Conservation (phyloP, 805 yeast genomes). For the Tetrapisispora pingtungensis region DNA sequence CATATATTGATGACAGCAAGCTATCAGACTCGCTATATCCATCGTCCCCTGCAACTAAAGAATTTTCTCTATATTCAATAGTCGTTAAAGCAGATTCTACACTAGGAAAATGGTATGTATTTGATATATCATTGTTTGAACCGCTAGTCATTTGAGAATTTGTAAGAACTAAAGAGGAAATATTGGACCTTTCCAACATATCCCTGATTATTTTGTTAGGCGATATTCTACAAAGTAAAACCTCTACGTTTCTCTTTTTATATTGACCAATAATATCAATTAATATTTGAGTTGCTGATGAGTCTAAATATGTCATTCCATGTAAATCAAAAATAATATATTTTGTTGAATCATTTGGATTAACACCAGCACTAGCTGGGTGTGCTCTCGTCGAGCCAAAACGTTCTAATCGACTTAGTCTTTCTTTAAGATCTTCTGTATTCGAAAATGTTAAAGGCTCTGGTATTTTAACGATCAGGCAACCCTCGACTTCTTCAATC, state of each 20-base stretch:
- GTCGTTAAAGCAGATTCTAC: slow-evolving; percentile 49
- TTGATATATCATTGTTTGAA: neutral
- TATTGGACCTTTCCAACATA: slow-evolving; percentile 48
- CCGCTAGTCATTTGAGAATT: neutral
- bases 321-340: slow-evolving; percentile 65
- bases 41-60: neutral
- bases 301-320: slow-evolving; percentile 74
- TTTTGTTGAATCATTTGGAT: slow-evolving; percentile 38
- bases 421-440: slow-evolving; percentile 59
- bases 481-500: slow-evolving; percentile 50
- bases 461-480: slow-evolving; percentile 69
- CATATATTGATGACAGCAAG: slow-evolving; percentile 7
- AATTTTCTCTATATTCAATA: slow-evolving; percentile 14
- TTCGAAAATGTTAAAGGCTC: slow-evolving; percentile 88
- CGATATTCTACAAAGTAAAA: slow-evolving; percentile 55
- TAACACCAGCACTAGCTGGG: slow-evolving; percentile 56
- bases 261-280: slow-evolving; percentile 50
- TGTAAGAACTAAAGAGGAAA: slow-evolving; percentile 17
- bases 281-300: slow-evolving; percentile 69
- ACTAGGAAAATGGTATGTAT: slow-evolving; percentile 37
- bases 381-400: slow-evolving; percentile 69
- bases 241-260: slow-evolving; percentile 41
- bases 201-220: slow-evolving; percentile 36
- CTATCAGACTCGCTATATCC: slow-evolving; percentile 7
- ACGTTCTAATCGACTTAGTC: slow-evolving; percentile 59